Evolutionary conservation across 805 yeast species (phyloP).

Genomic region (Zygosaccharomyces rouxii): DNA sequence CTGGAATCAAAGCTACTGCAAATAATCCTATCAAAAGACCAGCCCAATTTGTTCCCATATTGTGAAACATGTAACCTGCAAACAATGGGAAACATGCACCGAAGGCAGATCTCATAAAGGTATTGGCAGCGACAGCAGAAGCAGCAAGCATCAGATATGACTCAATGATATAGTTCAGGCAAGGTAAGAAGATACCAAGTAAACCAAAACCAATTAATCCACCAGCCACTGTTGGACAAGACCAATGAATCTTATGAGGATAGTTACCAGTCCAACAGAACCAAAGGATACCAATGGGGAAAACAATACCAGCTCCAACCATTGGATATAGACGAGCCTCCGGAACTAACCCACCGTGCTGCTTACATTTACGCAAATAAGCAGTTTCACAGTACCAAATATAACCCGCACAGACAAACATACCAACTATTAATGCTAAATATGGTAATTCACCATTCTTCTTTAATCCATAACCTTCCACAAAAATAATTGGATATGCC

Average conservation of each 20-base stretch:
- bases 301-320: slow-evolving; percentile 64
- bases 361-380: slow-evolving; percentile 44
- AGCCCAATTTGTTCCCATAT: slow-evolving; percentile 74
- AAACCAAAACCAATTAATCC: slow-evolving; percentile 63
- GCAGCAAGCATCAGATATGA: slow-evolving; percentile 69
- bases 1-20: slow-evolving; percentile 54
- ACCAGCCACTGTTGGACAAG: slow-evolving; percentile 69
- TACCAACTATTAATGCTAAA: slow-evolving; percentile 68
- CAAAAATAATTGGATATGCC: slow-evolving; percentile 72
- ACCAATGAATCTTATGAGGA: slow-evolving; percentile 69
- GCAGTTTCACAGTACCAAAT: slow-evolving; percentile 49
- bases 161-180: slow-evolving; percentile 69
- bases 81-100: slow-evolving; percentile 73
- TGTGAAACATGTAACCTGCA: slow-evolving; percentile 63
- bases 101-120: slow-evolving; percentile 61
- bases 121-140: slow-evolving; percentile 71
- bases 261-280: slow-evolving; percentile 84
- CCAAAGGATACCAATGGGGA: slow-evolving; percentile 82
- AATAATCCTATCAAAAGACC: slow-evolving; percentile 66
- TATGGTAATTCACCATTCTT: slow-evolving; percentile 65
- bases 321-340: slow-evolving; percentile 77
- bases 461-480: slow-evolving; percentile 52
- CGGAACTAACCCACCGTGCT: slow-evolving; percentile 61
- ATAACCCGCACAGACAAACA: slow-evolving; percentile 53
- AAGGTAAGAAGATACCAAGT: slow-evolving; percentile 61